These are phyloP conservation scores for Zelonia costaricensis DNA, from an alignment of 208 protist genomes.

Conservation along the genomic window DNA sequence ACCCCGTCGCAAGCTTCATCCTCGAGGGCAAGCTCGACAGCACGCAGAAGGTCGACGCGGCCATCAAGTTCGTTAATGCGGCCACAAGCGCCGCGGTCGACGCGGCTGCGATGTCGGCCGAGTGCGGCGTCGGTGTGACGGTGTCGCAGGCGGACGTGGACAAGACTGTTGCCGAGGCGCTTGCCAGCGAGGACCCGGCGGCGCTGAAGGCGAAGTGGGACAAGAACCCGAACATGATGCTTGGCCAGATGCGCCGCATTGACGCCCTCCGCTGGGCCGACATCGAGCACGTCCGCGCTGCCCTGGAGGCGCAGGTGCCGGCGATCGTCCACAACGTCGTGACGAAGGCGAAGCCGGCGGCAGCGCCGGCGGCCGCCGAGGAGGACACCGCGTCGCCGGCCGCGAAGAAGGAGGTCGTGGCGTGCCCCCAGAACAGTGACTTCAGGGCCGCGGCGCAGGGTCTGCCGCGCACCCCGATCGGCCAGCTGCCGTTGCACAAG, in stretches of 20 bases:
- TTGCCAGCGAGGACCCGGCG: conserved; percentile 49
- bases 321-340: conserved; percentile 58
- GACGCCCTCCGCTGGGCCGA: conserved; percentile 80
- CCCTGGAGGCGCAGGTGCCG: conserved; percentile 69
- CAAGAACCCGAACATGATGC: conserved; percentile 85
- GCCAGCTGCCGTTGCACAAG: conserved; percentile 45
- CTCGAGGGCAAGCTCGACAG: conserved; percentile 62
- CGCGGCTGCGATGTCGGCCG: conserved; percentile 45
- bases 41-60: conserved; percentile 88
- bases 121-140: conserved; percentile 80
- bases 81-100: conserved; percentile 46
- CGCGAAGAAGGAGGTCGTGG: conserved; percentile 43
- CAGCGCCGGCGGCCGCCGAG: conserved; percentile 1
- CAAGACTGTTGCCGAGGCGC: conserved; percentile 50
- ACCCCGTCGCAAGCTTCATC: conserved; percentile 64
- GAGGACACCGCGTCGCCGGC: conserved; percentile 8
- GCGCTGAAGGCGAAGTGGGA: conserved; percentile 68
- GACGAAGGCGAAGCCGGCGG: conserved; percentile 14
- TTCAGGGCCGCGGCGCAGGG: conserved; percentile 49
- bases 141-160: conserved; percentile 52
- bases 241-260: conserved; percentile 80
- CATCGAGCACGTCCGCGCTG: conserved; percentile 56
- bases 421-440: conserved; percentile 57
- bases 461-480: conserved; percentile 46
- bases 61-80: conserved; percentile 75